Conservation (phyloP, 345 rosid genomes). For the Syzygium aqueum region DNA sequence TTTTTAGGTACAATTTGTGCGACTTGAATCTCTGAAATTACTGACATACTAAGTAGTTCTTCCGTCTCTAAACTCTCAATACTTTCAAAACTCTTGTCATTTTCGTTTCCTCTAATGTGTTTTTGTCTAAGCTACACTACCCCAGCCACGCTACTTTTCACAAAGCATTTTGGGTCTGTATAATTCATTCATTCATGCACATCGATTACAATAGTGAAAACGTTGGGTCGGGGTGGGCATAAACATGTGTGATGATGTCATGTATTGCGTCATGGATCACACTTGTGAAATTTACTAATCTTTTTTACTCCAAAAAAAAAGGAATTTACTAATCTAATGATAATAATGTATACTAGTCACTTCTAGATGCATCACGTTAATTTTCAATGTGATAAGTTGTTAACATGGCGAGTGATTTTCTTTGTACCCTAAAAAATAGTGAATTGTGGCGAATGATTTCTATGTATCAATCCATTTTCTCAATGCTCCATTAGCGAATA, state of each 20-base stretch:
- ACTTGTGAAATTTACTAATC: neutral
- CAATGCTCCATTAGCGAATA: neutral
- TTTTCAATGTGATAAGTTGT: neutral
- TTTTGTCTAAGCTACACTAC: neutral
- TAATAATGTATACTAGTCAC: neutral
- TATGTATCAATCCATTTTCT: neutral
- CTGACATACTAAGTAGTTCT: neutral
- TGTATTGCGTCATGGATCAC: neutral
- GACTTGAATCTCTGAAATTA: neutral
- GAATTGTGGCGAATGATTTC: neutral
- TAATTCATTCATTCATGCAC: neutral
- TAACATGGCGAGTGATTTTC: neutral
- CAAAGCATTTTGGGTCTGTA: neutral
- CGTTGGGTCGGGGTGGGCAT: neutral
- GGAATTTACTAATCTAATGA: neutral
- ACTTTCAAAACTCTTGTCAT: neutral
- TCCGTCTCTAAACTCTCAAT: neutral
- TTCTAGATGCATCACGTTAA: neutral
- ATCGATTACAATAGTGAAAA: neutral
- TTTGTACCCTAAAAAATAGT: neutral
- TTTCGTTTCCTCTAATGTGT: neutral
- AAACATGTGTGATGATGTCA: neutral
- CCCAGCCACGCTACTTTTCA: neutral
- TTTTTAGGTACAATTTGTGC: neutral
- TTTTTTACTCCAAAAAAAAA: too few relatives aligned